Percentiles rank a stretch among this genome's conserved stretches.
Conservation (phyloP, 2,329 filamentous ascomycete genomes). For the Beauveria scarabaeidicola region DNA sequence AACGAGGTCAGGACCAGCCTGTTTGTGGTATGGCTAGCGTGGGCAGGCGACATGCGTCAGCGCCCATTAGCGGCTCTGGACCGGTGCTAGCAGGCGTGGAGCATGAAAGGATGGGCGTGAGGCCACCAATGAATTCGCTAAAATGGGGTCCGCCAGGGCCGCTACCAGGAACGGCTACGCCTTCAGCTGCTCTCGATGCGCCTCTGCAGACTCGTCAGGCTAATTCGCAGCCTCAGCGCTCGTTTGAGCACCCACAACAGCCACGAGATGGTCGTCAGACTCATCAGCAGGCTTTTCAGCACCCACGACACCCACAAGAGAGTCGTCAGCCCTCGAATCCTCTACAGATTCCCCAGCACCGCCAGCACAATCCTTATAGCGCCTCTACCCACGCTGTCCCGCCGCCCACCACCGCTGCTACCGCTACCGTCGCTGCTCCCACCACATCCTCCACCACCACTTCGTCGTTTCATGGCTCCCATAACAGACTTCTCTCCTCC, state of each 20-base stretch:
- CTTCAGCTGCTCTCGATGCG: slow-evolving; percentile 4
- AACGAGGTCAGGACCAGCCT: slow-evolving; percentile 30
- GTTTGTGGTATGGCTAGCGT: slow-evolving; percentile 29
- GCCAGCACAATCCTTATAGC: neutral
- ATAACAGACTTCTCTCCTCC: slow-evolving; percentile 42
- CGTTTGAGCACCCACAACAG: neutral
- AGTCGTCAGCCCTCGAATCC: neutral
- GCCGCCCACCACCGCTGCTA: neutral
- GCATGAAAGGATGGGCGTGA: slow-evolving; percentile 17
- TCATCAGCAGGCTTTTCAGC: neutral
- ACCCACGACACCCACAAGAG: neutral
- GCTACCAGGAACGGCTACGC: neutral
- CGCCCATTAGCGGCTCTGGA: slow-evolving; percentile 31
- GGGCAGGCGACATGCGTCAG: slow-evolving; percentile 46
- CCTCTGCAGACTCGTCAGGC: neutral
- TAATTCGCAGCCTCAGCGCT: neutral
- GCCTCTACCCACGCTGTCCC: neutral
- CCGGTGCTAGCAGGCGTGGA: slow-evolving; percentile 20
- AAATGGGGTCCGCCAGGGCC: slow-evolving; percentile 11
- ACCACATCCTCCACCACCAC: slow-evolving; percentile 6
- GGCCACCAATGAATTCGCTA: slow-evolving; percentile 17
- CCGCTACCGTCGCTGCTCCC: neutral
- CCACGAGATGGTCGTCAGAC: neutral
- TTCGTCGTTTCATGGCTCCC: slow-evolving; percentile 16
- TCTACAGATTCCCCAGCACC: neutral